A percentile compares a stretch with the other conserved stretches of the same genome.
These are phyloP conservation scores for Xylaria scruposa DNA, from an alignment of 495 filamentous ascomycete genomes.

Conservation along the genomic window DNA sequence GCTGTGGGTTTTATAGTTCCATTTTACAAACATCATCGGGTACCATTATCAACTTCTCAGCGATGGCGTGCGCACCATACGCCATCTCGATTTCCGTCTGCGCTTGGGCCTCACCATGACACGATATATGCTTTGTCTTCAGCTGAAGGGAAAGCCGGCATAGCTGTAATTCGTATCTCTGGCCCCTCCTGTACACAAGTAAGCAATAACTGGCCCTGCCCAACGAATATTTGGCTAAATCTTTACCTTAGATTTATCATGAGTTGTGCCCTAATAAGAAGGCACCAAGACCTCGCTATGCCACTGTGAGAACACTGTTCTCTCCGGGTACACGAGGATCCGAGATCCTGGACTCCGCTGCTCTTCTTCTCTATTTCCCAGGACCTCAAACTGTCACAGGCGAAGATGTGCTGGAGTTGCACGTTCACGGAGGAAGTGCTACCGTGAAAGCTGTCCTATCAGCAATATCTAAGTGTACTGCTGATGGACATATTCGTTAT, in stretches of 20 bases:
- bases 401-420: conserved; percentile 90
- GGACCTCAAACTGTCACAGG: conserved; percentile 85
- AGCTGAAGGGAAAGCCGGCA: conserved; percentile 82
- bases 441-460: conserved; percentile 83
- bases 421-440: conserved; percentile 91
- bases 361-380: conserved; percentile 89
- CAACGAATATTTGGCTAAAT: conserved; percentile 13
- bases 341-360: conserved; percentile 76
- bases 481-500: conserved; percentile 68
- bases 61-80: conserved; percentile 4
- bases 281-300: conserved; percentile 75
- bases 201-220: conserved; percentile 39
- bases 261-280: conserved; percentile 70
- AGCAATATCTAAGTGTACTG: conserved; percentile 65
- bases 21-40: background rate
- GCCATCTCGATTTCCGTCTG: background rate
- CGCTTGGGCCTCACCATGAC: conserved; percentile 38
- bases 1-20: conserved; percentile 4
- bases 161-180: conserved; percentile 89
- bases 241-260: conserved; percentile 69
- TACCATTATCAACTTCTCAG: background rate
- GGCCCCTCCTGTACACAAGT: conserved; percentile 77
- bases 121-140: conserved; percentile 96
- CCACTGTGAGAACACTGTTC: conserved; percentile 77
- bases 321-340: conserved; percentile 56